Conservation (phyloP, 2,329 filamentous ascomycete species). For the Xylogone sp. region DNA sequence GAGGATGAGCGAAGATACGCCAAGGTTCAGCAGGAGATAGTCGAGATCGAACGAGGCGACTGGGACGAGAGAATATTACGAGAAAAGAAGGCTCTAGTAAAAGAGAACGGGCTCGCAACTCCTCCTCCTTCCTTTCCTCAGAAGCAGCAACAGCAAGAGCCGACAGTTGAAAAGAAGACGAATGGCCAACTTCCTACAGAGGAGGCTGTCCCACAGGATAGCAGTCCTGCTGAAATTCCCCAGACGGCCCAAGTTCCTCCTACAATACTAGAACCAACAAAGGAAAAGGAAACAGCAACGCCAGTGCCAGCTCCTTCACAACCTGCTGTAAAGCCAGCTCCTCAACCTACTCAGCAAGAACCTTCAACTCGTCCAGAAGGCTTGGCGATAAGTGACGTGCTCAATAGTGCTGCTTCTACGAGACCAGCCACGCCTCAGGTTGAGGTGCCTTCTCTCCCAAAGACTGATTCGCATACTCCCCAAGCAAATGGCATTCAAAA, state of each 20-base stretch:
- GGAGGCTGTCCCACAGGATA: background rate
- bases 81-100: conserved; percentile 16
- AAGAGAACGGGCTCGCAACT: conserved; percentile 7
- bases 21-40: conserved; percentile 62
- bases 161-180: background rate
- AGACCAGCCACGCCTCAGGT: background rate
- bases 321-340: conserved; percentile 12
- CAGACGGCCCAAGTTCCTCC: conserved; percentile 6
- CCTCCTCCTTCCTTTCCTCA: background rate
- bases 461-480: background rate
- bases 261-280: conserved; percentile 4
- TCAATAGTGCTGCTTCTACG: conserved; percentile 11
- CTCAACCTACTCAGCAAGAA: background rate
- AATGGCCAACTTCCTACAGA: conserved; percentile 13
- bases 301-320: conserved; percentile 9
- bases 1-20: conserved; percentile 69
- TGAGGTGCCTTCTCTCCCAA: background rate
- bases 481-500: background rate
- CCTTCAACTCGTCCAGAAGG: conserved; percentile 15
- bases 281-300: conserved; percentile 1
- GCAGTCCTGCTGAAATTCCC: background rate
- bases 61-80: conserved; percentile 39
- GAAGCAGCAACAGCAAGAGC: background rate
- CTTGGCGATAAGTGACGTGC: conserved; percentile 20
- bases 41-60: conserved; percentile 59